Evolutionary conservation across 2,329 filamentous ascomycete genomes (phyloP), one percentile per base, ranked within the genome.

Genomic region (Pseudodiploospora longispora): DNA sequence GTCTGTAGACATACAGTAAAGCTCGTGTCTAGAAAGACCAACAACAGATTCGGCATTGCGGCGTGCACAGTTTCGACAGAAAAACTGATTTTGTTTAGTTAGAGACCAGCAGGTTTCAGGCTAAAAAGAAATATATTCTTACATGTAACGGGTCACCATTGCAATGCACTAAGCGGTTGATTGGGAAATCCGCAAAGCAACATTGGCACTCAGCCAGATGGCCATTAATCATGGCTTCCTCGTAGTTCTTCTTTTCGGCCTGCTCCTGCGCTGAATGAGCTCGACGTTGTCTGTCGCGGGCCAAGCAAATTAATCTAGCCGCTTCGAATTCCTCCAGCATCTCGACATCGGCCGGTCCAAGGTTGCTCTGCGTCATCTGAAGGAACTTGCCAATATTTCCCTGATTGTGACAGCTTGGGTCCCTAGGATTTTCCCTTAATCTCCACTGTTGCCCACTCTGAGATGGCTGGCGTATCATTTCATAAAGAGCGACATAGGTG

Each of bases 131-230:
- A 12, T 30, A 31, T n/a, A 3, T n/a, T 6, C 30, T 52, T 48
- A 66, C 65, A 48, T 90, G 85, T 1, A 64, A 51, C 0, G 58
- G 53, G 0, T 74, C 68, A 10, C 74, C 79, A 41, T 78, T 64
- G 59, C 88, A 95, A 50, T 77, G 69, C 1, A 87, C 73, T 68
- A 87, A 79, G 39, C 80, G 74, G 52, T 86, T 85, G 38, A 80
- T 61, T 2, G 85, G 73, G 40, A 72, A 70, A 4, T 88, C 80
- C 6, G 71, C 69, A 55, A 76, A 93, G 61, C 88, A 95, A 56
- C 85, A 88, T 36, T 72, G 74, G 53, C 84, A 94, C 52, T 91
- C 85, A 8, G 70, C 62, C 35, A 83, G 67, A 12, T 75, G 70
- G 1, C 80, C 78, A 4, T 67, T 62, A 1, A 55, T 63, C 47